Evolutionary conservation across 108 stramenopile species (phyloP).

Genomic region (Fragilariopsis cylindrus): DNA sequence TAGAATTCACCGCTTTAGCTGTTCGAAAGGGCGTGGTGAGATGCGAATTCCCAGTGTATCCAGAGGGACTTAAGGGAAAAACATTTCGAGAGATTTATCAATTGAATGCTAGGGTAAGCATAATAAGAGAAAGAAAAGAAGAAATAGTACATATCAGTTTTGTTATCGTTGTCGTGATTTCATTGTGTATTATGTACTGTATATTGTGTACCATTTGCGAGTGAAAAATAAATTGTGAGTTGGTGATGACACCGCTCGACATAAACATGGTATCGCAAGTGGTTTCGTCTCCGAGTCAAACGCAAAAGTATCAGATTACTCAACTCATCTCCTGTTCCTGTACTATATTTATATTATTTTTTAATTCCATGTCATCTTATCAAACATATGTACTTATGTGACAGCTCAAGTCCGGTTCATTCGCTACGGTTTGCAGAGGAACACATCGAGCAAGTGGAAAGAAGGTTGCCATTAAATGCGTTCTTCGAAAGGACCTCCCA

Average conservation of each 20-base stretch:
- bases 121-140: too few species aligned
- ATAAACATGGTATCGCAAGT: too few species aligned
- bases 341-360: background rate
- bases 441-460: constrained; percentile 85
- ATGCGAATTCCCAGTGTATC: constrained; percentile 84
- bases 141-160: too few species aligned
- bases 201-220: too few species aligned
- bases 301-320: too few species aligned
- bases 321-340: background rate
- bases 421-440: constrained; percentile 86
- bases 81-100: constrained; percentile 87
- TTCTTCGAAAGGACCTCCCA: constrained; percentile 73
- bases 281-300: too few species aligned
- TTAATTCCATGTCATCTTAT: constrained; percentile 9
- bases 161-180: too few species aligned
- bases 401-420: constrained; percentile 88
- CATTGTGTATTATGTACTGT: too few species aligned
- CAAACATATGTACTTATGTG: background rate
- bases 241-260: too few species aligned
- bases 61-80: constrained; percentile 80
- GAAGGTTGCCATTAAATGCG: constrained; percentile 87
- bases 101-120: constrained; percentile 86
- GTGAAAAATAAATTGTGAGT: too few species aligned
- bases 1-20: constrained; percentile 47
- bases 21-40: constrained; percentile 69